Base-by-base conservation (phyloP, 2,329 filamentous ascomycete species). In the Stemphylium vesicarium region DNA sequence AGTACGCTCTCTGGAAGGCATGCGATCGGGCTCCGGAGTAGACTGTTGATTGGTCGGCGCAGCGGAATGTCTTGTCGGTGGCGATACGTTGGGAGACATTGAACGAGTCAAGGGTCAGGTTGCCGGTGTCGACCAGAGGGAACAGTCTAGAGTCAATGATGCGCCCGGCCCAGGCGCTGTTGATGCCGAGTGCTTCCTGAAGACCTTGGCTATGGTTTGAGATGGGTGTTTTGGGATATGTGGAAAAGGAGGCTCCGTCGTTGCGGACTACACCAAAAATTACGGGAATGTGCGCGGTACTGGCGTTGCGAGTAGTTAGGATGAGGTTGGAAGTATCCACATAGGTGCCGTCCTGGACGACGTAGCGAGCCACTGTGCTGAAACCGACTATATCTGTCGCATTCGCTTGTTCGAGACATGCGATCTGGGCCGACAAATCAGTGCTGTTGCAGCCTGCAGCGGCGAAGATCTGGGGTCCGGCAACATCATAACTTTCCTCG, bases 51-150 rank as follows among this genome's bases (percentile, higher is more conserved):
- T 86, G 80, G 65, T 85, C 83, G 45, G 84, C 74, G 67, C 85
- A 88, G 52, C 84, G 81, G 76, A 86, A 87, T 8, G 81, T 80
- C 46, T 79, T 82, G 68, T 87, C 84, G 2, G 84, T 87, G 2
- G 82, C 80, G 36, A 87, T 75, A 5, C 81, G 81, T 6, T 81
- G 75, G 16, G 80, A 79, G 31, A 82, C 76, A 56, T 84, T 85
- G 77, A 82, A 87, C 2, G 84, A 76, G 55, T 85, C 80, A 6
- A 84, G 77, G 0, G 84, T 85, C 8, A 78, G 53, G 43, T 85
- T 84, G 3, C 80, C 77, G 0, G 78, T 78, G 20, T 72, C 59
- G 16, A 79, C 77, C 24, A 80, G 63, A 0, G 84, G 83, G 63
- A 86, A 85, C 12, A 86, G 77, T 2, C 73, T 70, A 0, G 76